Percentiles rank a stretch among this genome's conserved stretches.
These are phyloP conservation scores for Globisporangium rhizosaccharum DNA, from an alignment of 352 stramenopile species.

Conservation along the genomic window DNA sequence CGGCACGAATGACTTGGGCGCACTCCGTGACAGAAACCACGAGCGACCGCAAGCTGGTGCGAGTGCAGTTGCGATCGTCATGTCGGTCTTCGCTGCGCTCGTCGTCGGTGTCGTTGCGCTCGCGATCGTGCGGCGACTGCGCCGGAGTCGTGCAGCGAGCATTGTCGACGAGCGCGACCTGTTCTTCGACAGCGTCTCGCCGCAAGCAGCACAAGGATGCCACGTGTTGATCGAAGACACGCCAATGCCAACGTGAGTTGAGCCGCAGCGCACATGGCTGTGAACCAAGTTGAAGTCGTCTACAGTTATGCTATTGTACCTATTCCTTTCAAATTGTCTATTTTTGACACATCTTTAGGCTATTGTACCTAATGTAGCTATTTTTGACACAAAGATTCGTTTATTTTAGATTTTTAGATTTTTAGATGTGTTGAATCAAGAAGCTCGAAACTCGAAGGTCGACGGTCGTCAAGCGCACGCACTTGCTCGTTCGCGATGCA, in stretches of 20 bases:
- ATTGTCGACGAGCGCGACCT: conserved; percentile 2
- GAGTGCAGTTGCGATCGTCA: conserved; percentile 1
- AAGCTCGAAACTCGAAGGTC: no score
- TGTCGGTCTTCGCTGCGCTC: conserved; percentile 3
- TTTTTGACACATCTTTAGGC: no score
- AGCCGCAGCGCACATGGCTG: no score
- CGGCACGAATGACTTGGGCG: background rate
- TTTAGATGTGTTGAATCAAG: no score
- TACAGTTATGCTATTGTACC: no score
- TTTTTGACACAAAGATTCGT: no score
- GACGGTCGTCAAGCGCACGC: background rate
- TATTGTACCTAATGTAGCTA: no score
- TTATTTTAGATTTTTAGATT: no score
- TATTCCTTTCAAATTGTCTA: no score
- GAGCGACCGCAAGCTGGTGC: background rate
- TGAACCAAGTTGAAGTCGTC: no score
- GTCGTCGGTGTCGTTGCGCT: background rate
- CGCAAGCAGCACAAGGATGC: background rate
- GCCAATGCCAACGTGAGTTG: no score
- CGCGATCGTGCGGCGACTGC: conserved; percentile 6
- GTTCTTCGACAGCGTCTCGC: conserved; percentile 10
- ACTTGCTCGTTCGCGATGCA: background rate
- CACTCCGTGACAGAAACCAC: background rate
- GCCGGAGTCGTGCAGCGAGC: background rate
- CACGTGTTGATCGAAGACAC: background rate